These are phyloP conservation scores for Lonicera japonica DNA, from an alignment of 129 eudicot genomes.

Conservation along the genomic window DNA sequence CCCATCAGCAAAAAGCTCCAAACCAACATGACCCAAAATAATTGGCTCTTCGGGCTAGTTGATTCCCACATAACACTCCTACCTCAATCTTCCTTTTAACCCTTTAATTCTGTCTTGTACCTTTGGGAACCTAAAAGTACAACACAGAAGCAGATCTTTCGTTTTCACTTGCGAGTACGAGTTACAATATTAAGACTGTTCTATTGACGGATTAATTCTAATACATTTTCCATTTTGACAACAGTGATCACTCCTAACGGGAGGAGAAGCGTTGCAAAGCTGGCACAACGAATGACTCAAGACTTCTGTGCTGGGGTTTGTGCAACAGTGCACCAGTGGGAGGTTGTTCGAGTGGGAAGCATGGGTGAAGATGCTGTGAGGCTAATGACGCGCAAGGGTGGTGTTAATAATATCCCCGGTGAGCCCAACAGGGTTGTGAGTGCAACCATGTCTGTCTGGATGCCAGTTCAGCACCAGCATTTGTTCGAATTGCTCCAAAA, in stretches of 20 bases:
- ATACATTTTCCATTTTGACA: not conserved
- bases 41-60: too few species aligned
- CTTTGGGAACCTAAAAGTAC: too few species aligned
- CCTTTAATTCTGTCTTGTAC: too few species aligned
- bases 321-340: constrained; percentile 72
- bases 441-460: constrained; percentile 64
- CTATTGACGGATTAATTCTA: too few species aligned
- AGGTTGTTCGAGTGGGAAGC: constrained; percentile 39
- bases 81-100: too few species aligned
- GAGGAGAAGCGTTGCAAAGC: constrained; percentile 49
- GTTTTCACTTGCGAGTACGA: too few species aligned
- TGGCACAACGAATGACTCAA: constrained; percentile 68
- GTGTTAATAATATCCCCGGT: constrained; percentile 36
- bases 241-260: constrained; percentile 52
- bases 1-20: too few species aligned
- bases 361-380: constrained; percentile 34
- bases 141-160: too few species aligned
- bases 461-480: constrained; percentile 53
- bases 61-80: too few species aligned
- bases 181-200: too few species aligned
- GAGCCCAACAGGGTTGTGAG: constrained; percentile 76
- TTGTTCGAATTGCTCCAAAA: constrained; percentile 56
- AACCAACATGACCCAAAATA: too few species aligned
- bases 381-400: constrained; percentile 55
- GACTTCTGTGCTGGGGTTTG: constrained; percentile 72